phyloP scores from a whole-genome alignment of 2,329 filamentous ascomycete genomes.

The Penicillium hordei region DNA sequence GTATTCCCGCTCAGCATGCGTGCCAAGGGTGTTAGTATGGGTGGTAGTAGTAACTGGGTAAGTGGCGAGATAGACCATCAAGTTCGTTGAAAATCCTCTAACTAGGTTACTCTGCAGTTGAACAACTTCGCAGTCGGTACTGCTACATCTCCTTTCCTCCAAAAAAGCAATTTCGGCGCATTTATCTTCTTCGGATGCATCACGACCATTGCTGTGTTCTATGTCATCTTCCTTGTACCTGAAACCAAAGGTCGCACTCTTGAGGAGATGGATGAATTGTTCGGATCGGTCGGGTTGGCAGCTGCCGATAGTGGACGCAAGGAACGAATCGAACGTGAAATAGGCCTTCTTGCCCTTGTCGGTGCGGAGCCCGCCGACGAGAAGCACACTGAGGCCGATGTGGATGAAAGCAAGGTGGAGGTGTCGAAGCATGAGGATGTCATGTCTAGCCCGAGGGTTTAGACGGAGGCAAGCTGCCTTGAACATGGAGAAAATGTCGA shows the following conservation, averaged over 20 bases:
- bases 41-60: conserved; percentile 39
- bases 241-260: conserved; percentile 41
- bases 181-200: conserved; percentile 68
- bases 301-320: conserved; percentile 30
- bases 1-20: conserved; percentile 70
- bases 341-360: conserved; percentile 31
- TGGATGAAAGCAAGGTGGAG: conserved; percentile 7
- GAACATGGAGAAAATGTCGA: background rate
- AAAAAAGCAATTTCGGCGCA: conserved; percentile 64
- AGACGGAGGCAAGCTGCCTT: background rate
- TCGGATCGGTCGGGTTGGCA: conserved; percentile 35
- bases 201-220: conserved; percentile 29
- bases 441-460: background rate
- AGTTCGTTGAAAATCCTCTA: background rate
- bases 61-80: background rate
- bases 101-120: conserved; percentile 42
- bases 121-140: conserved; percentile 65
- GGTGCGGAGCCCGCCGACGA: conserved; percentile 24
- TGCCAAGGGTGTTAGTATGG: conserved; percentile 53
- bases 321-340: conserved; percentile 31
- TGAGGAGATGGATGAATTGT: conserved; percentile 43
- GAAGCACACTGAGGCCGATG: conserved; percentile 5
- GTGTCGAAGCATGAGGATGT: conserved; percentile 11
- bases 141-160: conserved; percentile 67
- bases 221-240: conserved; percentile 33